Evolutionary conservation across 495 filamentous ascomycete species (phyloP).

Genomic region (Xanthoparmelia taractica): DNA sequence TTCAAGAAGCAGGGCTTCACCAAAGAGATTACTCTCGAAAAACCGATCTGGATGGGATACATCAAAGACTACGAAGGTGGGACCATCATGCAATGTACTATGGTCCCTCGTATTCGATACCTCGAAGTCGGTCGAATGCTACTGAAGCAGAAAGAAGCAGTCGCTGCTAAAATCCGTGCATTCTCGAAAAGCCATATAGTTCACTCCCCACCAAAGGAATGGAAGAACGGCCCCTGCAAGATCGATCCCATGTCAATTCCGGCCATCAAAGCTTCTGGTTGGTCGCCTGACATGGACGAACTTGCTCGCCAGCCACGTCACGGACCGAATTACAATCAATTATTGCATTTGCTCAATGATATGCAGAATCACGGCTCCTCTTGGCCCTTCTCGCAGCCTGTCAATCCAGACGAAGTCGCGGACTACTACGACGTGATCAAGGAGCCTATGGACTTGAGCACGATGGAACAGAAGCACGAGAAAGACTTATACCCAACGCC

Average conservation of each 20-base stretch:
- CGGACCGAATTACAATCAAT: slow-evolving; percentile 89
- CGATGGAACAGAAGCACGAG: slow-evolving; percentile 94
- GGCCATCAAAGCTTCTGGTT: slow-evolving; percentile 82
- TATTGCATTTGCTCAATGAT: slow-evolving; percentile 87
- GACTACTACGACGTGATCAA: slow-evolving; percentile 99
- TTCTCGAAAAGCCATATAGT: slow-evolving; percentile 83
- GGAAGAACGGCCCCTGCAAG: slow-evolving; percentile 59
- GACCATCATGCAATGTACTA: slow-evolving; percentile 98
- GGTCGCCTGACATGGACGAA: slow-evolving; percentile 97
- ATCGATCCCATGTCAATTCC: slow-evolving; percentile 77
- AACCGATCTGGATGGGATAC: slow-evolving; percentile 94
- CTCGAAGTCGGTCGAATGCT: slow-evolving; percentile 92
- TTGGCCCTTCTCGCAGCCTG: slow-evolving; percentile 92
- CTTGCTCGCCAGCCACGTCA: slow-evolving; percentile 93
- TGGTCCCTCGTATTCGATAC: slow-evolving; percentile 92
- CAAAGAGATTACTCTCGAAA: slow-evolving; percentile 91
- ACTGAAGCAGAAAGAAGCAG: slow-evolving; percentile 90
- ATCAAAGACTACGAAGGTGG: slow-evolving; percentile 99
- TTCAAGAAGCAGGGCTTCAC: slow-evolving; percentile 99
- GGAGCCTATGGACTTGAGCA: slow-evolving; percentile 93
- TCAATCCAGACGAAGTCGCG: slow-evolving; percentile 88
- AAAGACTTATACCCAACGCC: slow-evolving; percentile 85
- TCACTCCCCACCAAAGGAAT: slow-evolving; percentile 76
- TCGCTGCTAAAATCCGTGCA: slow-evolving; percentile 87
- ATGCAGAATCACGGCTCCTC: slow-evolving; percentile 85